phyloP scores from a whole-genome alignment of 2,329 filamentous ascomycete genomes.

The Fusarium coicis region DNA sequence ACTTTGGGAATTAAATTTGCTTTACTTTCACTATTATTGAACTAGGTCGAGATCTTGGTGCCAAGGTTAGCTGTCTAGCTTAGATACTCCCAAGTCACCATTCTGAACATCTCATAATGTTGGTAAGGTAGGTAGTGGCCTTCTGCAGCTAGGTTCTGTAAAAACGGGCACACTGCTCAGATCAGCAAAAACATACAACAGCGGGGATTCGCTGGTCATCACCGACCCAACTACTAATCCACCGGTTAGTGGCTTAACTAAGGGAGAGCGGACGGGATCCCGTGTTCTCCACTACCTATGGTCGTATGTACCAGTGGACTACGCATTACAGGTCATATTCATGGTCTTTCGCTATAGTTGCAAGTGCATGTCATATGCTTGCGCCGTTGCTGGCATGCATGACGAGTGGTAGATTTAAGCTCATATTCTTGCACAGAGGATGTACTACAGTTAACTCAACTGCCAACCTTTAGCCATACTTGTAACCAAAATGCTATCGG shows the following conservation, averaged over 20 bases:
- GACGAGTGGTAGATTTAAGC: accelerated
- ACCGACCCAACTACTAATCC: neutral
- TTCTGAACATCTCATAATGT: no score
- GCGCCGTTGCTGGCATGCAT: neutral
- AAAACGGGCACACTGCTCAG: neutral
- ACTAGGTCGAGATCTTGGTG: no score
- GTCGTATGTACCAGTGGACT: accelerated
- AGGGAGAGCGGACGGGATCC: neutral
- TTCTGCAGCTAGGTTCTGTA: no score
- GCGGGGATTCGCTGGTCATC: neutral
- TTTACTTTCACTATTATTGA: no score
- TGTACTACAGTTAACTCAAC: accelerated
- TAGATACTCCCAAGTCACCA: no score
- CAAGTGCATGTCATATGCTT: accelerated
- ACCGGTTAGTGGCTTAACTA: neutral
- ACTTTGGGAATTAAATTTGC: no score
- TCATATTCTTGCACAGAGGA: accelerated
- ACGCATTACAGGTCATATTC: accelerated
- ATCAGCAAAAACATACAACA: neutral
- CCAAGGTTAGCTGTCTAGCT: no score
- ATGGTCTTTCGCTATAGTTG: accelerated
- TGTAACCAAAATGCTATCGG: accelerated
- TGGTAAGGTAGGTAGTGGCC: no score
- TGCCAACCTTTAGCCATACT: accelerated
- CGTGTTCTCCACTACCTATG: neutral